Evolutionary conservation across 1,139 yeast species (phyloP), one percentile per base, ranked within the genome.

Genomic region (Kodamaea sp.): DNA sequence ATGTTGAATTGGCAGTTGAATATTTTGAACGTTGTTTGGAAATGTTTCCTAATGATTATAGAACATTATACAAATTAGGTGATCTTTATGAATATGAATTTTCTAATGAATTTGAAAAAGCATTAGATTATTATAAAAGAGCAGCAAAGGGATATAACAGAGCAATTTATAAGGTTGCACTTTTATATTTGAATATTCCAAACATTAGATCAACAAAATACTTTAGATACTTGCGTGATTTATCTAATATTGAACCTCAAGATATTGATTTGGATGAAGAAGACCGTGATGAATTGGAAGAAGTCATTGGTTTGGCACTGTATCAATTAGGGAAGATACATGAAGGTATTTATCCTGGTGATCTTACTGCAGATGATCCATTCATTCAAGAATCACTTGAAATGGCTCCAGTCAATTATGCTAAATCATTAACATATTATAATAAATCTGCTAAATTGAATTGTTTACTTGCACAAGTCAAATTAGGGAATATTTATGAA

Each of bases 401-500:
- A 48, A 46, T 58, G 37, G 69, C 72, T 0, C 75, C 77, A 1
- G 73, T 69, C 12, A 70, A 83, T 57, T 75, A 76, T 40, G 62
- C 73, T n/a, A 74, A 73, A 49, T 81, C 96, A 7, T 66, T 88
- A 40, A 71, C 80, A 31, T 78, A 78, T 51, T 92, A 83, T 62
- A 73, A 83, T 52, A 78, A 78, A 45, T 86, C 96, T 4, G 96
- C 97, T 6, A 77, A 79, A 50, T 67, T 81, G 45, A 80, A 82
- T 32, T 85, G 90, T 54, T 69, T 90, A 8, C 79, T 88, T 31
- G 86, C 97, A 0, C 95, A 88, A 59, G 89, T 85, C 54, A 80
- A 87, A 48, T 68, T 92, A 35, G 98, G 97, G 4, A 79, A 81
- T 52, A 84, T 89, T 37, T 89, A 88, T 60, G 97, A 92, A 58